Evolutionary conservation across 371 early-diverging fungal genomes (phyloP), one percentile per base, ranked within the genome.

Genomic region (Mortierella sp.): DNA sequence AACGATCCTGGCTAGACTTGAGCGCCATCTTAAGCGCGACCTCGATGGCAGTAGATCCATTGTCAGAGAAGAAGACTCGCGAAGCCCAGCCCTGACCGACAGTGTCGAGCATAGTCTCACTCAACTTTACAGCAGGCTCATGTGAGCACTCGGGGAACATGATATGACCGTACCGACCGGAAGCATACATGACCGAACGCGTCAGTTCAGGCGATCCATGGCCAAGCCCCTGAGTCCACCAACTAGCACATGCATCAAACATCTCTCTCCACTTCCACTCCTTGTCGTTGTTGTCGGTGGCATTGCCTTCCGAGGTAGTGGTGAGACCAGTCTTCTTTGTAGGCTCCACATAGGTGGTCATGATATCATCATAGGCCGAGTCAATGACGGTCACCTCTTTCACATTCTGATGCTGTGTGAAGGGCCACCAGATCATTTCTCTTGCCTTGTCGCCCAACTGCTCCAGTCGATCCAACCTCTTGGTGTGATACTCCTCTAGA

Each of bases 221-320:
- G 3, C 94, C 95, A 19, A 95, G 74, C 15, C 90, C 90, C 72
- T 95, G 93, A 14, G 95, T 95, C 95, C 94, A 95, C 95, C 95
- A 95, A 74, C 89, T 89, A 23, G 93, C 93, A 72, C 92, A 92
- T 7, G 85, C 91, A 70, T 95, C 95, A 84, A 89, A 91, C 84
- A 88, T 87, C 52, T 85, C 85, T 18, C 69, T 82, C 63, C 75
- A 77, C 16, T 26, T 55, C 43, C 71, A 65, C 3, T 74, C 67
- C 57, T 53, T 57, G n/a, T 67, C 45, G n/a, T 52, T 60, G 28
- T 43, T 53, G 43, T 30, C 46, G n/a, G 50, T 19, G 12, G 28
- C 37, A 12, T 15, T 29, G 19, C 26, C 28, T 4, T 46, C 43
- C 46, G 64, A 16, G 9, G 70, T 37, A 4, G 60, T 18, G 11